Percentiles rank a stretch among this genome's conserved stretches.
Evolutionary conservation across 768 basidiomycete genomes (phyloP).

Genomic region (Nidula microcarpa): DNA sequence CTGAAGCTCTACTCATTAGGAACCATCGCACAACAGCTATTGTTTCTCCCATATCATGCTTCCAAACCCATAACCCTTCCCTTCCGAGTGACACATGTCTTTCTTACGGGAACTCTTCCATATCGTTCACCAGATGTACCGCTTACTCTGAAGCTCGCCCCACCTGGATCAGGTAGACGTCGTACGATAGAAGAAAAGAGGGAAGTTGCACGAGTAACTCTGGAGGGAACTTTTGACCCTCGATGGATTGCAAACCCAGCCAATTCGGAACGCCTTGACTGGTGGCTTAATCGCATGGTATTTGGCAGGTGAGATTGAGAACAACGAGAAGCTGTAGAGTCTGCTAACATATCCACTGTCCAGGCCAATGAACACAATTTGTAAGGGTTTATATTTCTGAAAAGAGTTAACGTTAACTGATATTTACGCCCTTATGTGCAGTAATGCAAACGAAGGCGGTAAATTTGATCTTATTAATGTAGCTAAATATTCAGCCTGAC

Average conservation of each 20-base stretch:
- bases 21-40: slow-evolving; percentile 37
- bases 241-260: slow-evolving; percentile 20
- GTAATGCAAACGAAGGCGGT: slow-evolving; percentile 29
- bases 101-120: slow-evolving; percentile 31
- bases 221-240: slow-evolving; percentile 28
- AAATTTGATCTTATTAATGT: slow-evolving; percentile 11
- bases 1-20: slow-evolving; percentile 18
- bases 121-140: slow-evolving; percentile 13
- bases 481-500: slow-evolving; percentile 13
- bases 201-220: slow-evolving; percentile 20
- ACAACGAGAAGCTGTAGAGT: neutral
- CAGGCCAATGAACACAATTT: slow-evolving; percentile 24
- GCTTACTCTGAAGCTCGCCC: slow-evolving; percentile 18
- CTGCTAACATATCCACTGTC: neutral
- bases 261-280: slow-evolving; percentile 15
- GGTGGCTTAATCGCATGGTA: slow-evolving; percentile 16
- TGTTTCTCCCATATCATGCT: slow-evolving; percentile 36
- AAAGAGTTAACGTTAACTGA: neutral
- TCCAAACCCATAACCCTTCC: slow-evolving; percentile 28
- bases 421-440: slow-evolving; percentile 1
- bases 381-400: slow-evolving; percentile 11
- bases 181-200: slow-evolving; percentile 24
- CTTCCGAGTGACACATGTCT: slow-evolving; percentile 38
- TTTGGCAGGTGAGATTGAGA: slow-evolving; percentile 16
- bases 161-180: slow-evolving; percentile 3